Base-by-base conservation (phyloP, 257 asterid genomes). In the Verbascum thapsus region DNA sequence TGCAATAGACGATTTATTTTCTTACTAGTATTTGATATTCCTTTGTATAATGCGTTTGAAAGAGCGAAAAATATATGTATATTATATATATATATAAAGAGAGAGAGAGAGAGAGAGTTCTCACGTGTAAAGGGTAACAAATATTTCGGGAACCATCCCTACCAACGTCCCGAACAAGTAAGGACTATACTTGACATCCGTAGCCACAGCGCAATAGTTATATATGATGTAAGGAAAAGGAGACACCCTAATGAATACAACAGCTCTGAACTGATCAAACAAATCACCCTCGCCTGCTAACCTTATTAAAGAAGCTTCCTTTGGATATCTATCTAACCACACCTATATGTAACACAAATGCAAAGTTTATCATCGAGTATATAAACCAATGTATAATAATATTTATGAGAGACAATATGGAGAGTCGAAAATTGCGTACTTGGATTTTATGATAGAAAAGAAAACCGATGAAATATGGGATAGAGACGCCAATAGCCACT, bases 81-180 rank as follows among this genome's bases (percentile, higher is more conserved):
- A n/a, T n/a, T n/a, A n/a, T n/a, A n/a, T n/a, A n/a, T n/a, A n/a
- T n/a, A n/a, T n/a, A n/a, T n/a, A n/a, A n/a, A n/a, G 38, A 11
- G 8, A 39, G 26, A 15, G 72, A 40, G 53, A 54, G 67, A 67
- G 66, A 30, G 66, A 58, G 64, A 42, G 72, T 37, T 23, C 88
- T 78, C 58, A 91, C 98, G 95, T 91, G 85, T 91, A 91, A 42
- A 91, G 73, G 39, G 96, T 75, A 40, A 88, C 83, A 77, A 91
- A 85, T 72, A 85, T 82, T 80, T 91, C 98, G 6, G 96, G 98
- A 34, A 84, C 83, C 88, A 91, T 88, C 37, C 98, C 98, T 0
- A 76, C 70, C 38, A 90, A 73, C 20, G 96, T 78, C 17, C 98
- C 98, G 41, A 85, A 63, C 73, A 91, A 78, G 77, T 91, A 91